Conservation (phyloP, 352 stramenopile genomes). For the Pelagophyceae sp. region DNA sequence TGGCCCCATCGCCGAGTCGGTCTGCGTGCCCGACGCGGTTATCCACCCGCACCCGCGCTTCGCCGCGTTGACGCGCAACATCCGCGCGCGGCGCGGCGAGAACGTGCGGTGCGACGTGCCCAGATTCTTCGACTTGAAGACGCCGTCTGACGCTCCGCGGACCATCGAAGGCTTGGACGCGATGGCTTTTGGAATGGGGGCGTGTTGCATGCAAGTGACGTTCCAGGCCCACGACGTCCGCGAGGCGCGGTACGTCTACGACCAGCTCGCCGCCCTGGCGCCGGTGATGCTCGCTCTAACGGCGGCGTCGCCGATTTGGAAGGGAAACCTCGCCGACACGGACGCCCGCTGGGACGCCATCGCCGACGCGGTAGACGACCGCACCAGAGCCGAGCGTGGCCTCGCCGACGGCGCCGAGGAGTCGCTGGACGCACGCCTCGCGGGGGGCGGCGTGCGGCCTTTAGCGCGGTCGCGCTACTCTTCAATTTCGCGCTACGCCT, state of each 20-base stretch:
- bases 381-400: constrained; percentile 61
- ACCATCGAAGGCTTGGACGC: constrained; percentile 72
- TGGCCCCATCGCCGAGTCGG: constrained; percentile 70
- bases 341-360: constrained; percentile 83
- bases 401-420: constrained; percentile 1
- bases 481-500: constrained; percentile 1
- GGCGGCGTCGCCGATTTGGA: constrained; percentile 91
- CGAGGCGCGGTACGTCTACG: constrained; percentile 96
- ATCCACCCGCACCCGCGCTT: constrained; percentile 99
- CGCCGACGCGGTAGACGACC: constrained; percentile 90
- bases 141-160: constrained; percentile 26
- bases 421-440: not conserved
- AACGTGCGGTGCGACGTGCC: constrained; percentile 77
- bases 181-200: constrained; percentile 99
- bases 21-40: constrained; percentile 91
- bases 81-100: constrained; percentile 79
- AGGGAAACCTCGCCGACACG: constrained; percentile 72
- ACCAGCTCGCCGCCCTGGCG: constrained; percentile 93
- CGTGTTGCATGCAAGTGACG: constrained; percentile 98
- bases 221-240: constrained; percentile 94
- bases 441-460: not conserved
- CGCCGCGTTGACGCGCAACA: constrained; percentile 93
- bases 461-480: constrained; percentile 4
- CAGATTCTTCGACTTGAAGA: constrained; percentile 68
- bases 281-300: constrained; percentile 97